A percentile compares a stretch with the other conserved stretches of the same genome.
These are phyloP conservation scores for Penicillium fuscoglaucum DNA, from an alignment of 2,329 filamentous ascomycete genomes.

Conservation along the genomic window DNA sequence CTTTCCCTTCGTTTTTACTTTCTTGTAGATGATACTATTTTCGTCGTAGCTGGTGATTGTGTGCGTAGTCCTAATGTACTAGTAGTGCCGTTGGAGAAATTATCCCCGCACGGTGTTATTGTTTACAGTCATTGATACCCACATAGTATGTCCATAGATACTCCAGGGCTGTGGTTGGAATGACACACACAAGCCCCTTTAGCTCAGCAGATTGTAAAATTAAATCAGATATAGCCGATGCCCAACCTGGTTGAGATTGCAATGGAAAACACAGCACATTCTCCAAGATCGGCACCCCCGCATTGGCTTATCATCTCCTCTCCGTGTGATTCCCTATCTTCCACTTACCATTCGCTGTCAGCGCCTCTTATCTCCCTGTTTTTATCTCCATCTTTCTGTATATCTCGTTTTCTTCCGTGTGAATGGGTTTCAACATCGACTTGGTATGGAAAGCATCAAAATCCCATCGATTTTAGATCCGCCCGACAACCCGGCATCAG, in stretches of 20 bases:
- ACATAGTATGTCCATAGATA: not conserved
- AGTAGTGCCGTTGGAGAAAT: not conserved
- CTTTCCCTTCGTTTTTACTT: not conserved
- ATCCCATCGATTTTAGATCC: constrained; percentile 57
- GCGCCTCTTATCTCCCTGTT: constrained; percentile 12
- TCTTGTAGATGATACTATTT: not conserved
- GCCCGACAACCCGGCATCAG: constrained; percentile 24
- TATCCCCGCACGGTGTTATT: not conserved
- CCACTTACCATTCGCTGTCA: constrained; percentile 18
- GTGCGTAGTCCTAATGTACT: no score
- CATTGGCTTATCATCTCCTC: constrained; percentile 20
- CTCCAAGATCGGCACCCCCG: constrained; percentile 18
- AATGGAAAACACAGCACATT: not conserved
- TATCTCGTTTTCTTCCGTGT: constrained; percentile 1
- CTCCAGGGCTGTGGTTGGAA: no score
- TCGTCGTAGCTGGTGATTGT: not conserved
- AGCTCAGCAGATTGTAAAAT: not conserved
- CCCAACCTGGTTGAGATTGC: not conserved
- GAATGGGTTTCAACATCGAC: constrained; percentile 10
- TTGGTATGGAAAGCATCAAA: constrained; percentile 59
- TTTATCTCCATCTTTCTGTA: not conserved
- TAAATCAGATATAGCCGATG: not conserved
- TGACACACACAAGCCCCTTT: not conserved
- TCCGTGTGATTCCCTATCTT: constrained; percentile 10
- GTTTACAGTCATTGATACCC: not conserved